These are phyloP conservation scores for Sporothrix dimorphospora DNA, from an alignment of 2,329 filamentous ascomycete genomes.

Conservation along the genomic window DNA sequence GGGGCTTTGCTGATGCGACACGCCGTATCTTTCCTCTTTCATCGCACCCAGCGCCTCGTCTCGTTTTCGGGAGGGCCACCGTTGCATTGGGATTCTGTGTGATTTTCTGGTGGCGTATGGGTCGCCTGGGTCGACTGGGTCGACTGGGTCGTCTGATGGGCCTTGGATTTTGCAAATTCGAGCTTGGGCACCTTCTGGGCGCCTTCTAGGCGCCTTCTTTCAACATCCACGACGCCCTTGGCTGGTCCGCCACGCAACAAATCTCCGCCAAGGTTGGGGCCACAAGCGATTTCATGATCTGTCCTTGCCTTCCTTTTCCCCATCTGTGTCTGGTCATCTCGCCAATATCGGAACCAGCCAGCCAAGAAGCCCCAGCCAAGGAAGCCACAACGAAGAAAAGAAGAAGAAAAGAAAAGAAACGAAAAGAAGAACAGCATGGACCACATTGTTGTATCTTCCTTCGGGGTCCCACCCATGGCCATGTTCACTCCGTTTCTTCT, in stretches of 20 bases:
- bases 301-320: not conserved
- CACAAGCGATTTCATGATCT: not conserved
- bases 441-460: not conserved
- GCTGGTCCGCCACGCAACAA: not conserved
- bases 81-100: slow-evolving; percentile 6
- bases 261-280: not conserved
- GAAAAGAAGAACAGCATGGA: not conserved
- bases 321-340: not conserved
- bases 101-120: not conserved
- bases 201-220: not conserved
- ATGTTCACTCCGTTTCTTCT: not conserved
- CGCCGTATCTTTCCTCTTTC: not conserved
- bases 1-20: not conserved
- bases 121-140: no score
- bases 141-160: no score
- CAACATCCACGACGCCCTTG: not conserved
- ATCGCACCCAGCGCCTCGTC: not conserved
- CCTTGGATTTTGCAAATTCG: no score
- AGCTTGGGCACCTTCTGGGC: no score
- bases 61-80: not conserved
- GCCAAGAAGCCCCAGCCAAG: not conserved
- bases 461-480: not conserved
- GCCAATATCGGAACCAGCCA: not conserved
- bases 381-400: not conserved
- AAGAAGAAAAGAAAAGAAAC: not conserved